Percentiles rank a stretch among this genome's conserved stretches.
These are phyloP conservation scores for Calcarisporium arbuscula DNA, from an alignment of 2,329 filamentous ascomycete species.

Conservation along the genomic window DNA sequence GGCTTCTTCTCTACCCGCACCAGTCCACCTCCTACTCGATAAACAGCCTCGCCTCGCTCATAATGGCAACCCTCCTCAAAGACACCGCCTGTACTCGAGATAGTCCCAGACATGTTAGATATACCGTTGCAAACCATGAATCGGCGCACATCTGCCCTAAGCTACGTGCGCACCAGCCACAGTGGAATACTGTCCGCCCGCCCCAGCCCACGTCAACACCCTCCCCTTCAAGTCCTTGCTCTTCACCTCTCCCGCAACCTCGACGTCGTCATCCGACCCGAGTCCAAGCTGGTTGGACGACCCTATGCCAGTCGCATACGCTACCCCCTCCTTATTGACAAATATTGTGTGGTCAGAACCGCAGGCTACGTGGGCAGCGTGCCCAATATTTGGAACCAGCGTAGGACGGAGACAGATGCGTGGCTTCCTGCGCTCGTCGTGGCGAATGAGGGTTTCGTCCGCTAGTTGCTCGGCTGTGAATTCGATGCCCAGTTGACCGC, in stretches of 20 bases:
- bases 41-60: too few relatives aligned
- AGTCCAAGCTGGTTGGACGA: slow-evolving; percentile 66
- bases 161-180: too few relatives aligned
- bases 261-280: slow-evolving; percentile 64
- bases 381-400: slow-evolving; percentile 45
- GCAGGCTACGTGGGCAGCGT: slow-evolving; percentile 40
- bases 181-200: slow-evolving; percentile 68
- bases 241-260: slow-evolving; percentile 64
- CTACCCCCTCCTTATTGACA: slow-evolving; percentile 56
- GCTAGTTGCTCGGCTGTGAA: slow-evolving; percentile 38
- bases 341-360: slow-evolving; percentile 63
- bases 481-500: slow-evolving; percentile 43
- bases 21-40: too few relatives aligned
- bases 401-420: slow-evolving; percentile 58
- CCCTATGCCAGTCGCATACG: slow-evolving; percentile 67
- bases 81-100: too few relatives aligned
- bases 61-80: too few relatives aligned
- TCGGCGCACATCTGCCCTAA: background rate
- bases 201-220: slow-evolving; percentile 63
- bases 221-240: slow-evolving; percentile 69
- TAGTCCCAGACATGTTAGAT: too few relatives aligned
- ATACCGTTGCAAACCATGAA: background rate
- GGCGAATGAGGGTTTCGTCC: slow-evolving; percentile 42
- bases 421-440: slow-evolving; percentile 48
- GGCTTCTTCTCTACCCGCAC: too few relatives aligned